These are phyloP conservation scores for Porodaedalea pini DNA, from an alignment of 1,284 basidiomycete species.

Conservation along the genomic window DNA sequence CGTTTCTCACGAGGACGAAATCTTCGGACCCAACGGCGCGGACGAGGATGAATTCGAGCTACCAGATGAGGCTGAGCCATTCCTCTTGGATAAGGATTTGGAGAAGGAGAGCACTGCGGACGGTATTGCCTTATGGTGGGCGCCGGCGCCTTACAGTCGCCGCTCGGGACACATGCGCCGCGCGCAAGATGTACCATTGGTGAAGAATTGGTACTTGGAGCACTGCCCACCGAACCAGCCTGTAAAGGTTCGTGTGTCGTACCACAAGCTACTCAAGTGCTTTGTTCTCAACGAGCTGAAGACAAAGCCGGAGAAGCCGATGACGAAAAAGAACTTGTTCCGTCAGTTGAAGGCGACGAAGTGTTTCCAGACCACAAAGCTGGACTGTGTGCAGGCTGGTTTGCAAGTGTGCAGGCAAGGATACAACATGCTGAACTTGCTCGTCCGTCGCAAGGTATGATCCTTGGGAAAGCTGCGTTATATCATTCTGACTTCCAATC, in stretches of 20 bases:
- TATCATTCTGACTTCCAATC: conserved; percentile 8
- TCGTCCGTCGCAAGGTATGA: conserved; percentile 94
- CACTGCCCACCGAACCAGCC: conserved; percentile 96
- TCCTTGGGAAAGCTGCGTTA: background rate
- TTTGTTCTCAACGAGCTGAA: conserved; percentile 95
- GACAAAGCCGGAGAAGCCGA: conserved; percentile 87
- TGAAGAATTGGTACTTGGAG: conserved; percentile 98
- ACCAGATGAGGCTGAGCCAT: conserved; percentile 79
- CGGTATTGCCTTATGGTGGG: conserved; percentile 98
- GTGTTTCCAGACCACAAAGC: conserved; percentile 97
- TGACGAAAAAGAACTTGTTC: conserved; percentile 97
- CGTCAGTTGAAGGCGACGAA: conserved; percentile 96
- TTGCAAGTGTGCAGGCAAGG: conserved; percentile 98
- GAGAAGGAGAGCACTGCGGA: conserved; percentile 94
- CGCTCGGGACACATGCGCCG: conserved; percentile 91
- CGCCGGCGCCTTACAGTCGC: conserved; percentile 92
- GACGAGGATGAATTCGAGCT: conserved; percentile 90
- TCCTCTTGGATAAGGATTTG: conserved; percentile 78
- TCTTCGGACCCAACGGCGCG: conserved; percentile 83
- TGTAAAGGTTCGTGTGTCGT: conserved; percentile 98
- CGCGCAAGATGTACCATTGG: conserved; percentile 92
- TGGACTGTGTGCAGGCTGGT: conserved; percentile 99
- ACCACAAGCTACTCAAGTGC: conserved; percentile 97
- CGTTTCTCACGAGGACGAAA: conserved; percentile 84
- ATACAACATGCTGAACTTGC: conserved; percentile 98